A percentile compares a stretch with the other conserved stretches of the same genome.
These are phyloP conservation scores for Jamesozyma lodderae DNA, from an alignment of 805 yeast species.

Conservation along the genomic window DNA sequence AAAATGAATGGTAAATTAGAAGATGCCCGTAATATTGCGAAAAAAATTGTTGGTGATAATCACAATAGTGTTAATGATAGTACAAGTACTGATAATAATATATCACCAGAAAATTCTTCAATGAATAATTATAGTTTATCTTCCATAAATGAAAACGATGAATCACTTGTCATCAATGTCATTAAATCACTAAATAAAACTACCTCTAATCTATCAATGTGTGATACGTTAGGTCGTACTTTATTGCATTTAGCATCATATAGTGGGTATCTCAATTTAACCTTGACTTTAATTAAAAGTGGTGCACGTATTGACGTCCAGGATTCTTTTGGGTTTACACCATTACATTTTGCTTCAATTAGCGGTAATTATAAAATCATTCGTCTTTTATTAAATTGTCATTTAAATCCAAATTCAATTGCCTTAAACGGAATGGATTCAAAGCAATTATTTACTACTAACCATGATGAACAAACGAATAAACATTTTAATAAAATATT, in stretches of 20 bases:
- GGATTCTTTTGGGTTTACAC: slow-evolving; percentile 78
- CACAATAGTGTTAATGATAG: slow-evolving; percentile 6
- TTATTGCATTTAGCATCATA: slow-evolving; percentile 78
- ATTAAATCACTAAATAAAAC: slow-evolving; percentile 55
- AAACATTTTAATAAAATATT: slow-evolving; percentile 19
- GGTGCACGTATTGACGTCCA: slow-evolving; percentile 62
- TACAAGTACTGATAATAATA: slow-evolving; percentile 1
- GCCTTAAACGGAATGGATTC: slow-evolving; percentile 44
- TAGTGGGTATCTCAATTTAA: slow-evolving; percentile 58
- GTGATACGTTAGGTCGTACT: slow-evolving; percentile 79
- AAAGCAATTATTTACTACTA: slow-evolving; percentile 24
- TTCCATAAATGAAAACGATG: slow-evolving; percentile 23
- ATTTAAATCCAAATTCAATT: slow-evolving; percentile 46
- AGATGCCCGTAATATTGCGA: slow-evolving; percentile 90
- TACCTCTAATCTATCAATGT: slow-evolving; percentile 72
- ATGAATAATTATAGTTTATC: background rate
- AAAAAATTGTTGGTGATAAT: slow-evolving; percentile 66
- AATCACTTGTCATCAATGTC: slow-evolving; percentile 37
- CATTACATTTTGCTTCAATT: slow-evolving; percentile 78
- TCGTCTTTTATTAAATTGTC: slow-evolving; percentile 50
- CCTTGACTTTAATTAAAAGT: slow-evolving; percentile 51
- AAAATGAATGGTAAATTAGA: slow-evolving; percentile 95
- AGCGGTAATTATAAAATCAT: slow-evolving; percentile 64
- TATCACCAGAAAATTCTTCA: background rate
- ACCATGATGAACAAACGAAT: slow-evolving; percentile 11